Conservation (phyloP, 345 rosid genomes). For the sweet orange (Citrus sinensis) region DVS_A1.0 CM039165.1:36418501-36419000, state of each 20-base stretch:
- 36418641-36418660: constrained; percentile 79
- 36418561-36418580: constrained; percentile 68
- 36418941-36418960: too few species aligned
- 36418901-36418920: background rate
- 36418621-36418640: constrained; percentile 66
- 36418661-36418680: constrained; percentile 96
- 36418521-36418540: constrained; percentile 55
- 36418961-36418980: too few species aligned
- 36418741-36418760: background rate
- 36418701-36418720: constrained; percentile 74
- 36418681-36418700: constrained; percentile 76
- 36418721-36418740: constrained; percentile 74
- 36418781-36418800: background rate
- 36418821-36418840: background rate
- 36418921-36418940: too few species aligned
- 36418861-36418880: too few species aligned
- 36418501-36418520: constrained; percentile 45
- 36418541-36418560: constrained; percentile 88
- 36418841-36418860: background rate
- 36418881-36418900: background rate
- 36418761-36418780: too few species aligned
- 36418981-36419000: background rate
- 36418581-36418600: constrained; percentile 71
- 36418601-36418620: constrained; percentile 82
- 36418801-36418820: background rate